phyloP scores from a whole-genome alignment of 345 rosid species.

The Eucalyptus microcorys region DNA sequence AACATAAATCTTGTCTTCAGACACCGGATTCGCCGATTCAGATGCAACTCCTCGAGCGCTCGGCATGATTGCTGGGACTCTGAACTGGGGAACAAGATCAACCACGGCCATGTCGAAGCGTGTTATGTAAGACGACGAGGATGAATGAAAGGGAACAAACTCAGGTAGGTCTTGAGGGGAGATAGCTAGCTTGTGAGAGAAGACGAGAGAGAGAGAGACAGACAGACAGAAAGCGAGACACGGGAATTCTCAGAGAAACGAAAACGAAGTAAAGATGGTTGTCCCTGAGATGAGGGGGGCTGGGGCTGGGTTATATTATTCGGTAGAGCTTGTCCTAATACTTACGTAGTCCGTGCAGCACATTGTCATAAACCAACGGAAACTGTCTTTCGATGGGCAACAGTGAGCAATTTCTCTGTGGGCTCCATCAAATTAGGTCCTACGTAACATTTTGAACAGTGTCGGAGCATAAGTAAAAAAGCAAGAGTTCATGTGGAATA shows the following conservation, averaged over 20 bases:
- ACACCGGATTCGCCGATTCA: conserved; percentile 20
- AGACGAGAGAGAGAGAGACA: not conserved
- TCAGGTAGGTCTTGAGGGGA: not conserved
- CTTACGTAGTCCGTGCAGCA: not conserved
- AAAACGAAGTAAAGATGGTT: not conserved
- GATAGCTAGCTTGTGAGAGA: not conserved
- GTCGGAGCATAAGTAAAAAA: too few species aligned
- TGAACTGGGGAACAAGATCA: conserved; percentile 5
- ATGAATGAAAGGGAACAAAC: not conserved
- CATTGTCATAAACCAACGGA: not conserved
- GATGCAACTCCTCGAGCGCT: conserved; percentile 14
- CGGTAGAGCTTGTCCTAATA: not conserved
- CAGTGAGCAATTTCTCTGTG: too few species aligned
- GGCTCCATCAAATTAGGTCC: too few species aligned
- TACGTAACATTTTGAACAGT: too few species aligned
- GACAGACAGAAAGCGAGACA: not conserved
- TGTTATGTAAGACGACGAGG: not conserved
- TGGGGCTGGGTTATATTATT: not conserved
- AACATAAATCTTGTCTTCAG: conserved; percentile 55
- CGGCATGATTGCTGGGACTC: conserved; percentile 16
- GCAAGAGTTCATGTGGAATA: not conserved
- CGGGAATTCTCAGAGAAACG: not conserved
- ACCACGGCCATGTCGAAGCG: not conserved
- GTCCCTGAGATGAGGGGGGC: not conserved
- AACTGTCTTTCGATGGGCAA: too few species aligned